A percentile compares a stretch with the other conserved stretches of the same genome.
These are phyloP conservation scores for Clavariopsis aquatica DNA, from an alignment of 495 filamentous ascomycete genomes.

Conservation along the genomic window DNA sequence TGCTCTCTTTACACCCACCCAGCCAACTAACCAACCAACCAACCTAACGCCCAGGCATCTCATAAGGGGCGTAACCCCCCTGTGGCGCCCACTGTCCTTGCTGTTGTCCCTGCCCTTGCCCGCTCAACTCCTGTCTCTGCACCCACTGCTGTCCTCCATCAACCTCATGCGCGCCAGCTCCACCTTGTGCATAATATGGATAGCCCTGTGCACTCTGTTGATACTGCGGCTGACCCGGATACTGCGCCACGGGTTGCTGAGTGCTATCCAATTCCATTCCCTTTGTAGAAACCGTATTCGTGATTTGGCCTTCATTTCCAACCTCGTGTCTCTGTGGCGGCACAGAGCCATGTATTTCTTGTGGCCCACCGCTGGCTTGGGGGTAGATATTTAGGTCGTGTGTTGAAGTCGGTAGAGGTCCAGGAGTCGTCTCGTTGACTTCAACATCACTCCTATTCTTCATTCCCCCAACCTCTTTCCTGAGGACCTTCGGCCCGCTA, in stretches of 20 bases:
- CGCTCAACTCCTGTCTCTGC: neutral
- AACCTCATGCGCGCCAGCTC: slow-evolving; percentile 3
- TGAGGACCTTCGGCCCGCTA: neutral
- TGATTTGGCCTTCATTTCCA: slow-evolving; percentile 9
- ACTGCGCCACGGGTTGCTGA: neutral
- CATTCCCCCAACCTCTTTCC: slow-evolving; percentile 10
- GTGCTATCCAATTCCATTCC: slow-evolving; percentile 13
- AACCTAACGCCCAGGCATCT: neutral
- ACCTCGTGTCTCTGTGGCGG: slow-evolving; percentile 19
- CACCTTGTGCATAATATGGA: neutral
- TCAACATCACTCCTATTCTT: neutral
- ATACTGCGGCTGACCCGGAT: neutral
- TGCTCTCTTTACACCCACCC: neutral
- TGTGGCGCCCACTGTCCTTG: neutral
- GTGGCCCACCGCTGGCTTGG: neutral
- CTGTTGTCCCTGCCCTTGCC: neutral
- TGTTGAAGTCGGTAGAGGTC: neutral
- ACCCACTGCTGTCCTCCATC: slow-evolving; percentile 10
- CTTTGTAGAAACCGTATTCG: slow-evolving; percentile 9
- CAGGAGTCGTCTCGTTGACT: neutral
- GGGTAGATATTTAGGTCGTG: neutral
- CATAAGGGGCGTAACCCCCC: neutral
- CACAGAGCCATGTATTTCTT: slow-evolving; percentile 19
- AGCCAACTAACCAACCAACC: neutral
- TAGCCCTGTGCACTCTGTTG: slow-evolving; percentile 20